Evolutionary conservation across 139 green algal species (phyloP), one percentile per base, ranked within the genome.

Genomic region (Tetradesmus lagerheimii): DNA sequence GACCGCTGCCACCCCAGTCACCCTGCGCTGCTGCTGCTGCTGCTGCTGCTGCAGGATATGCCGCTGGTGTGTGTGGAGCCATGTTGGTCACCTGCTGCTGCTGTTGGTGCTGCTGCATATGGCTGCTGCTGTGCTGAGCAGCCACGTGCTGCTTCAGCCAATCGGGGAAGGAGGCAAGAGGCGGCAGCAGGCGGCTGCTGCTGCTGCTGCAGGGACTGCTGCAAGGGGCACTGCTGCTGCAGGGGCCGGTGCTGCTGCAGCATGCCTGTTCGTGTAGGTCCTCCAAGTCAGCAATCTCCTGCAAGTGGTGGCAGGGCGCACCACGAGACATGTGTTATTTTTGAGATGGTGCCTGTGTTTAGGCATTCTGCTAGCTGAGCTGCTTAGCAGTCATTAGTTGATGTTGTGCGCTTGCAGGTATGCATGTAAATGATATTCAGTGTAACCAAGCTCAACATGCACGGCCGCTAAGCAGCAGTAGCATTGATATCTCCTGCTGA

Each of bases 271-370:
- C 23, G 47, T 75, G 45, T 57, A 88, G 64, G 38, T 88, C 83
- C 25, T 88, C 83, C 83, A 88, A 16, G 12, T 88, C 83, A 41
- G 83, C 83, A 31, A 88, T 39, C 34, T 80, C 83, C 83, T 88
- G 83, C 38, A 71, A 31, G 57, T 20, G 23, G 25, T 71, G 57
- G 57, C 57, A 71, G 25, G 57, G 57, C 23, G n/a, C n/a, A n/a
- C n/a, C n/a, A n/a, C n/a, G n/a, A n/a, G n/a, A n/a, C n/a, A n/a
- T n/a, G n/a, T n/a, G n/a, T n/a, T n/a, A n/a, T n/a, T n/a, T n/a
- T n/a, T n/a, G n/a, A n/a, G n/a, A n/a, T n/a, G n/a, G n/a, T n/a
- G n/a, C n/a, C n/a, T n/a, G n/a, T 16, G 47, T 62, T 62, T 62
- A 14, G 18, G 1, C 6, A 23, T 23, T 11, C 20, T 23, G 47